Percentiles rank a stretch among this genome's conserved stretches.
These are phyloP conservation scores for Tulasnella calospora DNA, from an alignment of 768 basidiomycete species.

Conservation along the genomic window DNA sequence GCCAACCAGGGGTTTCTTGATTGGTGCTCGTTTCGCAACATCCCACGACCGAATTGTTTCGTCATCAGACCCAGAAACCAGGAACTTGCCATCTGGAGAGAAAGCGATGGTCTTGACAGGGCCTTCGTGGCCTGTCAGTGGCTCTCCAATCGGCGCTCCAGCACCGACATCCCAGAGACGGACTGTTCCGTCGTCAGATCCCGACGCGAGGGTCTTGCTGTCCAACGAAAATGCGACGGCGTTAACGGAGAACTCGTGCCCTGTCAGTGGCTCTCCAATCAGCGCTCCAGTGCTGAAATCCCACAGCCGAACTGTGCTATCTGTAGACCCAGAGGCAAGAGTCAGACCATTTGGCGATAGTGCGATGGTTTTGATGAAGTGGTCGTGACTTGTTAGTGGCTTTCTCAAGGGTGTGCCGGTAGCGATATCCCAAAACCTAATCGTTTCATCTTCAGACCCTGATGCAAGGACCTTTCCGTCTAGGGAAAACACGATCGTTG, in stretches of 20 bases:
- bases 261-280: background rate
- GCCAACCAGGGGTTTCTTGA: background rate
- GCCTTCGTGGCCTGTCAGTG: slow-evolving; percentile 1
- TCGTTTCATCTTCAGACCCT: slow-evolving; percentile 20
- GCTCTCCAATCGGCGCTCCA: background rate
- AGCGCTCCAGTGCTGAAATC: too few species aligned
- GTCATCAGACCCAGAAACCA: slow-evolving; percentile 24
- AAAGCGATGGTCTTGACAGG: slow-evolving; percentile 13
- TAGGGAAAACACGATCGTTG: slow-evolving; percentile 17
- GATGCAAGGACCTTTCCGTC: slow-evolving; percentile 24
- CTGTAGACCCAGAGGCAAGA: too few species aligned
- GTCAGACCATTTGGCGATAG: too few species aligned
- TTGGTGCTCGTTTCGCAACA: background rate
- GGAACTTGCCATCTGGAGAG: slow-evolving; percentile 20
- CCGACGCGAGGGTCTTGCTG: too few species aligned
- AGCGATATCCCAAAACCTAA: slow-evolving; percentile 21
- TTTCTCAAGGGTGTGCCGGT: background rate
- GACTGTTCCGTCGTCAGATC: slow-evolving; percentile 4
- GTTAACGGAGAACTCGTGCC: background rate
- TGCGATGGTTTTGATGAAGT: too few species aligned
- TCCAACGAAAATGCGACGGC: too few species aligned
- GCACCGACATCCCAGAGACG: slow-evolving; percentile 10
- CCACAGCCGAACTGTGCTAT: too few species aligned
- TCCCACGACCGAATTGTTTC: slow-evolving; percentile 22
- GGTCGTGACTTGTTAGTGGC: too few species aligned